Evolutionary conservation across 1,284 basidiomycete genomes (phyloP).

Genomic region (Papiliotrema flavescens): DNA sequence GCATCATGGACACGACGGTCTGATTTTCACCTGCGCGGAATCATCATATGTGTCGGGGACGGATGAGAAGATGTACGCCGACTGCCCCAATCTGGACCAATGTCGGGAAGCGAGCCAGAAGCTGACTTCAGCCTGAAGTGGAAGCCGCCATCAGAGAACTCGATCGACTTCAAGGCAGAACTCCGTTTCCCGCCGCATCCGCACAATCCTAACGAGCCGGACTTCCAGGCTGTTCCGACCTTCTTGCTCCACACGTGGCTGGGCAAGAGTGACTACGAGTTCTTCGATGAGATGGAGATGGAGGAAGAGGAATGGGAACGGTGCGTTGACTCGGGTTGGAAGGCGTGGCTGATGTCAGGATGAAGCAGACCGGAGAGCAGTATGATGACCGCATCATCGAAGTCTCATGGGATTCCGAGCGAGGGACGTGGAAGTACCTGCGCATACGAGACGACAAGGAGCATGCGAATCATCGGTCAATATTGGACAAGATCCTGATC

Average conservation of each 20-base stretch:
- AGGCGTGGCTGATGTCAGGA: conserved; percentile 52
- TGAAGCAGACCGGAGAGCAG: conserved; percentile 81
- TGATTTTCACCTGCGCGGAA: conserved; percentile 92
- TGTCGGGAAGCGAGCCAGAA: too few relatives aligned
- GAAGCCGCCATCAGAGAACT: conserved; percentile 98
- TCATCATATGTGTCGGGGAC: conserved; percentile 85
- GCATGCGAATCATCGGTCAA: conserved; percentile 75
- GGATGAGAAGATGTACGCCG: conserved; percentile 74
- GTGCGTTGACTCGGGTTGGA: conserved; percentile 53
- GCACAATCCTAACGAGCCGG: conserved; percentile 60
- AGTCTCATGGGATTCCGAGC: conserved; percentile 74
- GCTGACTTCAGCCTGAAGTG: conserved; percentile 73
- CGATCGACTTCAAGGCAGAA: conserved; percentile 93
- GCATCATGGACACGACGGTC: conserved; percentile 90
- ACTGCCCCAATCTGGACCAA: too few relatives aligned
- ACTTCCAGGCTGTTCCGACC: conserved; percentile 78
- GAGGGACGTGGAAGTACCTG: conserved; percentile 77
- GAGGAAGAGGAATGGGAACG: conserved; percentile 89
- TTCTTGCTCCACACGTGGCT: conserved; percentile 79
- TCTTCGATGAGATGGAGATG: conserved; percentile 82
- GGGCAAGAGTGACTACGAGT: conserved; percentile 67
- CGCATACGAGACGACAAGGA: conserved; percentile 89
- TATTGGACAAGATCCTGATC: conserved; percentile 78
- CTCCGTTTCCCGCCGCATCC: conserved; percentile 76
- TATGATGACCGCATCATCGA: conserved; percentile 92